These are phyloP conservation scores for Cydonia oblonga DNA, from an alignment of 331 rosid species.

Conservation along the genomic window DNA sequence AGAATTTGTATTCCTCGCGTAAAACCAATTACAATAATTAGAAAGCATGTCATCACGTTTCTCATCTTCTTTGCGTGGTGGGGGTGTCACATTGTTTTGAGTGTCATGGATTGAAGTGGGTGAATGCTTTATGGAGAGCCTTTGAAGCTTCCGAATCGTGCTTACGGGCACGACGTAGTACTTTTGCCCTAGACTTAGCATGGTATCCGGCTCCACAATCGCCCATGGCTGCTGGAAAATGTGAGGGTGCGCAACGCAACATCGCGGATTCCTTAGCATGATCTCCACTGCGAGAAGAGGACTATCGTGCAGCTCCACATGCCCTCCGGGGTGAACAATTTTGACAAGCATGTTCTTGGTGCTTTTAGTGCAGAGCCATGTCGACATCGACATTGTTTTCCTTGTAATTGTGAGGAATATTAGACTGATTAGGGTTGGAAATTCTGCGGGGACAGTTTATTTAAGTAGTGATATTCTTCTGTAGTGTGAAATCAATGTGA, in stretches of 20 bases:
- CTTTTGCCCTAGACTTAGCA: slow-evolving; percentile 50
- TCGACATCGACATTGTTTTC: slow-evolving; percentile 29
- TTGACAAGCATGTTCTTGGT: slow-evolving; percentile 36
- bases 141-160: slow-evolving; percentile 50
- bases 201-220: slow-evolving; percentile 44
- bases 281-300: slow-evolving; percentile 52
- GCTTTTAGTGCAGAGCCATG: slow-evolving; percentile 33
- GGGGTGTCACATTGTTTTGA: background rate
- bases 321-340: slow-evolving; percentile 61
- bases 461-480: background rate
- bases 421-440: background rate
- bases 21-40: slow-evolving; percentile 16
- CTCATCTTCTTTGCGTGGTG: slow-evolving; percentile 14
- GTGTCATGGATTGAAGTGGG: slow-evolving; percentile 12
- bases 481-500: background rate
- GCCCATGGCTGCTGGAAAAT: slow-evolving; percentile 69
- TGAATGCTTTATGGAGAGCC: slow-evolving; percentile 30
- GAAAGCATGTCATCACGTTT: slow-evolving; percentile 11
- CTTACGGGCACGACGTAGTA: slow-evolving; percentile 54
- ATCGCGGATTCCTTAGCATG: slow-evolving; percentile 39
- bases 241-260: slow-evolving; percentile 38
- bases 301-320: slow-evolving; percentile 44
- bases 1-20: slow-evolving; percentile 11
- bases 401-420: background rate
- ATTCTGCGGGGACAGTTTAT: background rate